Percentiles rank a stretch among this genome's conserved stretches.
Evolutionary conservation across 2,329 filamentous ascomycete species (phyloP).

Genomic region (Diaporthe longicolla): DNA sequence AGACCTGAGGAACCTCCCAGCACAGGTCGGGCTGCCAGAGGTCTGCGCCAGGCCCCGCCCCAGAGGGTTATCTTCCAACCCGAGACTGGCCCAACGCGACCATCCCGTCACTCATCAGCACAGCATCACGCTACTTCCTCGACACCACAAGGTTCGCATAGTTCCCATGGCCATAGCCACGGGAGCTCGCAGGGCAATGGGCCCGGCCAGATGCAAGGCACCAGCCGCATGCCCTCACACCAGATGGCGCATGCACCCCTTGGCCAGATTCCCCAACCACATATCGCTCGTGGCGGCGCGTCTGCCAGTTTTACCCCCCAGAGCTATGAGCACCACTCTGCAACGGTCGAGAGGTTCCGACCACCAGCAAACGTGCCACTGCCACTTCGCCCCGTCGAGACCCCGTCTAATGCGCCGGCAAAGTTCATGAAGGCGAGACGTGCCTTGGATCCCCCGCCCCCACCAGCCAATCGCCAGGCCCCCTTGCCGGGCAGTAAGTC

Average conservation of each 20-base stretch:
- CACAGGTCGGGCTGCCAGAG: constrained; percentile 72
- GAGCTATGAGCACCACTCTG: constrained; percentile 69
- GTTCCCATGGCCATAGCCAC: constrained; percentile 46
- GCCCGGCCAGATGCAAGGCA: constrained; percentile 29
- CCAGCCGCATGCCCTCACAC: constrained; percentile 37
- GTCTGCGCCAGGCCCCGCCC: constrained; percentile 84
- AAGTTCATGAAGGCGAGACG: constrained; percentile 74
- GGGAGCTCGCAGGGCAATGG: constrained; percentile 47
- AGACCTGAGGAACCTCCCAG: constrained; percentile 64
- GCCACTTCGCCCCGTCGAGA: constrained; percentile 79
- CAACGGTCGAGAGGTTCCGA: constrained; percentile 78
- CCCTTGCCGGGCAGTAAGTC: constrained; percentile 72
- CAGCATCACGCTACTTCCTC: constrained; percentile 55
- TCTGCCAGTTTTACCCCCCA: constrained; percentile 66
- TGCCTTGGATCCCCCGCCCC: constrained; percentile 51
- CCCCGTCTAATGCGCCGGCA: constrained; percentile 80
- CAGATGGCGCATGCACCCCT: constrained; percentile 42
- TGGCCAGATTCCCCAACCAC: constrained; percentile 48
- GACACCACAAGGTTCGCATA: constrained; percentile 47
- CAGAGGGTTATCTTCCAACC: constrained; percentile 89
- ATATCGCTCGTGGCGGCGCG: constrained; percentile 55
- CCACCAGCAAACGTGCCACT: constrained; percentile 74
- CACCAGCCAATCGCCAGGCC: constrained; percentile 33
- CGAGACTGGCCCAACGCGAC: constrained; percentile 76
- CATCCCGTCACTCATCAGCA: constrained; percentile 70